These are phyloP conservation scores for Leishmania tropica DNA, from an alignment of 208 protist genomes.

Conservation along the genomic window DNA sequence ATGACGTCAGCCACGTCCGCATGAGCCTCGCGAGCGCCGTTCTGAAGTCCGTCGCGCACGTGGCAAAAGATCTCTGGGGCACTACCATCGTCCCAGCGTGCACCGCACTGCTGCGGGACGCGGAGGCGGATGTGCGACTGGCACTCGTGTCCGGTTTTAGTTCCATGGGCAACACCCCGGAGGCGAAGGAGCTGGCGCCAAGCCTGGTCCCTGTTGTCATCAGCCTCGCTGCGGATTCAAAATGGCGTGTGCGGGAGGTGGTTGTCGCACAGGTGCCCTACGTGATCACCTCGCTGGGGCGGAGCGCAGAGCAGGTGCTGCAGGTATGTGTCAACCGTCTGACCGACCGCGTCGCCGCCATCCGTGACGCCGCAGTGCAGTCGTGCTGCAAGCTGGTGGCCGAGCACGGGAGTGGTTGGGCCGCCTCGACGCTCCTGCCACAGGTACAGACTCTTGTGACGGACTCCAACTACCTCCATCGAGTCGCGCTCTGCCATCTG, in stretches of 20 bases:
- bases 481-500: conserved; percentile 76
- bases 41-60: conserved; percentile 76
- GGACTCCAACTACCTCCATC: conserved; percentile 78
- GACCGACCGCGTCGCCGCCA: conserved; percentile 85
- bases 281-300: conserved; percentile 79
- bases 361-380: conserved; percentile 78
- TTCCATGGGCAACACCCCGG: conserved; percentile 81
- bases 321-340: conserved; percentile 80
- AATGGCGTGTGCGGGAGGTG: conserved; percentile 87
- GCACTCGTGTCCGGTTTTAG: conserved; percentile 87
- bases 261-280: conserved; percentile 86
- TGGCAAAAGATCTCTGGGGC: conserved; percentile 77
- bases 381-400: conserved; percentile 82
- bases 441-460: conserved; percentile 60
- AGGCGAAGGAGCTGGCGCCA: conserved; percentile 85
- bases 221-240: conserved; percentile 74
- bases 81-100: conserved; percentile 75
- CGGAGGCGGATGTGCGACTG: conserved; percentile 83
- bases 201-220: conserved; percentile 85
- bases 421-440: conserved; percentile 63
- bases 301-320: conserved; percentile 74
- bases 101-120: conserved; percentile 78
- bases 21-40: conserved; percentile 87
- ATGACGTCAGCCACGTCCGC: conserved; percentile 78
- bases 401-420: conserved; percentile 70